These are phyloP conservation scores for Sugiyamaella paludigena DNA, from an alignment of 1,139 yeast genomes.

Conservation along the genomic window DNA sequence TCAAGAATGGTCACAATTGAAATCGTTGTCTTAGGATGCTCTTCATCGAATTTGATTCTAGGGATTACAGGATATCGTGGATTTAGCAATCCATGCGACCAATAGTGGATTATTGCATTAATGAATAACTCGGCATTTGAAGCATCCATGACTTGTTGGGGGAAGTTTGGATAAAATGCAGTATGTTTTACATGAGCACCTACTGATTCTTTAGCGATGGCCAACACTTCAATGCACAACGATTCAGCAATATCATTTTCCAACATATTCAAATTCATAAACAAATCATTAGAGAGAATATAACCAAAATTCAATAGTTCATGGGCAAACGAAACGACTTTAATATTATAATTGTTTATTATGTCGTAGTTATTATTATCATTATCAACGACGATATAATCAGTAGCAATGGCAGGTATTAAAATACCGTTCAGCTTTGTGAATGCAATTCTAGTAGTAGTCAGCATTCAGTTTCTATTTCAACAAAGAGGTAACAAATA, in stretches of 20 bases:
- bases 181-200: constrained; percentile 9
- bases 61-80: neutral
- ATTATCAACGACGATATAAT: too few relatives aligned
- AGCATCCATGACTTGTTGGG: constrained; percentile 14
- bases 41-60: constrained; percentile 2
- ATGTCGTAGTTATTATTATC: neutral
- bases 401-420: neutral
- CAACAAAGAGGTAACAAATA: too few relatives aligned
- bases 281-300: constrained; percentile 4
- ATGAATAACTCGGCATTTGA: constrained; percentile 6
- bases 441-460: neutral
- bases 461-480: too few relatives aligned
- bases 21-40: neutral
- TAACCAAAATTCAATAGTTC: constrained; percentile 12
- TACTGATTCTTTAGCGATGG: constrained; percentile 5
- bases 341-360: neutral
- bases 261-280: neutral
- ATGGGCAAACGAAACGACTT: constrained; percentile 7
- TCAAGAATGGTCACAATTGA: constrained; percentile 2
- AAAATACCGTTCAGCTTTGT: neutral
- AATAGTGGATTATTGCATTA: constrained; percentile 12
- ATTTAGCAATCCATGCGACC: constrained; percentile 5
- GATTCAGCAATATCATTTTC: neutral
- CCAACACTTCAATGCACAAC: neutral
- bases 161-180: constrained; percentile 14